These are phyloP conservation scores for Alloascoidea africana DNA, from an alignment of 805 yeast species.

Conservation along the genomic window DNA sequence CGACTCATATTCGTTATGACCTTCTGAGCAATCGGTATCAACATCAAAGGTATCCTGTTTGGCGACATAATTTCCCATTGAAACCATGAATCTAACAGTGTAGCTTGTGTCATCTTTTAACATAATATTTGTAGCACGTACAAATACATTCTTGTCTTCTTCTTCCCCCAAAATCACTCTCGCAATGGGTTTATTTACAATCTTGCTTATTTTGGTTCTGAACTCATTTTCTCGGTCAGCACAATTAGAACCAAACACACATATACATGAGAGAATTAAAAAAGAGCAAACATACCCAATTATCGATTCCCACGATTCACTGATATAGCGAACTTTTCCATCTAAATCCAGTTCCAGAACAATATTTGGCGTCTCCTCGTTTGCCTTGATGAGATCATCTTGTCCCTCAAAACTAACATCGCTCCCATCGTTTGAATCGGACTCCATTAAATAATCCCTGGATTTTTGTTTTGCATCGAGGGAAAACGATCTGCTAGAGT, in stretches of 20 bases:
- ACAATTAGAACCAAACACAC: neutral
- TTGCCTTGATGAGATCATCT: constrained; percentile 43
- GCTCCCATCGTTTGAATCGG: too few species aligned
- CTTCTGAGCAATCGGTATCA: constrained; percentile 4
- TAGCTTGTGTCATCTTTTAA: constrained; percentile 59
- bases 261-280: neutral
- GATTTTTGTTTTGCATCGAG: too few species aligned
- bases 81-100: constrained; percentile 54
- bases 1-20: neutral
- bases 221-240: neutral
- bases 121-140: constrained; percentile 59
- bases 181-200: constrained; percentile 42
- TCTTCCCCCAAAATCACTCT: constrained; percentile 49
- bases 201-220: constrained; percentile 32
- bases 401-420: too few species aligned
- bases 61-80: constrained; percentile 4
- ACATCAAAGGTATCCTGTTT: constrained; percentile 4
- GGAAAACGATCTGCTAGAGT: too few species aligned
- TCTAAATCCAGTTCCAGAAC: constrained; percentile 73
- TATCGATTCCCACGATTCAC: constrained; percentile 64
- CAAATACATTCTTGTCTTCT: constrained; percentile 52
- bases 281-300: constrained; percentile 31
- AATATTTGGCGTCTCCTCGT: constrained; percentile 58
- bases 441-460: too few species aligned
- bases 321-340: constrained; percentile 61